A percentile compares a stretch with the other conserved stretches of the same genome.
phyloP scores from a whole-genome alignment of 495 filamentous ascomycete genomes.

The Penicillium soppii region DNA sequence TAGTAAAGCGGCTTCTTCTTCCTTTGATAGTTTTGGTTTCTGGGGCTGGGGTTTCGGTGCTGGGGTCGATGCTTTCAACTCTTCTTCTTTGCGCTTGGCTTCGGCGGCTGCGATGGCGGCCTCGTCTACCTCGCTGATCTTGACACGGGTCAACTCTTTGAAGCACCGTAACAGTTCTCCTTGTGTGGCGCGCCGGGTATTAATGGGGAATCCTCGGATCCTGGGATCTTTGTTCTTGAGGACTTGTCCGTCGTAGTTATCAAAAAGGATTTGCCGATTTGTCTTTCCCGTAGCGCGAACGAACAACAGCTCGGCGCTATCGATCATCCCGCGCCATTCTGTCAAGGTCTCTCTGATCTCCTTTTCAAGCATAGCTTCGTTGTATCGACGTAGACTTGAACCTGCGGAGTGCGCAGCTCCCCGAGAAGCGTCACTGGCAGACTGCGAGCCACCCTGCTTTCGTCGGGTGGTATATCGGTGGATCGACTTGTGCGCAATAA shows the following conservation, averaged over 20 bases:
- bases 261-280: slow-evolving; percentile 82
- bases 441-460: slow-evolving; percentile 94
- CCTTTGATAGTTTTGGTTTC: slow-evolving; percentile 63
- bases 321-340: slow-evolving; percentile 82
- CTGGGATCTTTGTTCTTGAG: slow-evolving; percentile 77
- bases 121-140: slow-evolving; percentile 73
- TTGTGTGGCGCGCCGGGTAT: slow-evolving; percentile 89
- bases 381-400: slow-evolving; percentile 84
- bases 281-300: slow-evolving; percentile 84
- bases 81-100: slow-evolving; percentile 33
- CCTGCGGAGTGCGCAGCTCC: slow-evolving; percentile 93
- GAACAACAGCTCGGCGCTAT: slow-evolving; percentile 80
- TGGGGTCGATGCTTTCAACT: slow-evolving; percentile 36
- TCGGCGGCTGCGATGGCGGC: slow-evolving; percentile 50
- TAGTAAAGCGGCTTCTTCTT: slow-evolving; percentile 74
- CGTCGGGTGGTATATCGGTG: slow-evolving; percentile 94
- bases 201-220: slow-evolving; percentile 90
- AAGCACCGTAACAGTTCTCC: slow-evolving; percentile 91
- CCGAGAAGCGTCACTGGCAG: slow-evolving; percentile 86
- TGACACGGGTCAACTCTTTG: slow-evolving; percentile 86
- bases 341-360: slow-evolving; percentile 77
- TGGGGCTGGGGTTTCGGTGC: slow-evolving; percentile 48
- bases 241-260: slow-evolving; percentile 85
- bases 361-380: slow-evolving; percentile 80
- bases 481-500: slow-evolving; percentile 95